Percentiles rank a stretch among this genome's conserved stretches.
Evolutionary conservation across 257 asterid genomes (phyloP).

Genomic region (Primulina eburnea): DNA sequence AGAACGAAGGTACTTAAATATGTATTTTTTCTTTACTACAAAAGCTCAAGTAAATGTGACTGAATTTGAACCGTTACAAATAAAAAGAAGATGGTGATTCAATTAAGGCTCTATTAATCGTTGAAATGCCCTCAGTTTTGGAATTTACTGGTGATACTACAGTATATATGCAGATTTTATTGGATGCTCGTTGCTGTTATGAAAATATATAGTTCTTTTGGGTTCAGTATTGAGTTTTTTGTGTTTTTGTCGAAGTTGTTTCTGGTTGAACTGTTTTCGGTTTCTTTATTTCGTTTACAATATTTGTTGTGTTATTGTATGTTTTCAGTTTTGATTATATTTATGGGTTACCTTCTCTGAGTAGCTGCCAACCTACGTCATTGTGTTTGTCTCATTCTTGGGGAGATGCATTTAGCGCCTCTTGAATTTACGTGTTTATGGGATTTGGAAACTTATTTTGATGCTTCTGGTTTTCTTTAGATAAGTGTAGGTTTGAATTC

Average conservation of each 20-base stretch:
- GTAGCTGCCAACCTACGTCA: neutral
- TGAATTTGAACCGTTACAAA: slow-evolving; percentile 3
- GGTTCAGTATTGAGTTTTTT: neutral
- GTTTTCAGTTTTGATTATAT: neutral
- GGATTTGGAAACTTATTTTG: slow-evolving; percentile 9
- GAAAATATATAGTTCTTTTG: no score
- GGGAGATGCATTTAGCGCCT: neutral
- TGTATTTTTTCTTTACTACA: slow-evolving; percentile 7
- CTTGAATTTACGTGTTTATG: slow-evolving; percentile 12
- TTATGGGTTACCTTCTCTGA: slow-evolving; percentile 16
- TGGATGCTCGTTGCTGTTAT: neutral
- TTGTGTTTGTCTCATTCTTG: slow-evolving; percentile 7
- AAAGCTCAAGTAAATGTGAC: slow-evolving; percentile 3
- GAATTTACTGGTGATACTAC: neutral
- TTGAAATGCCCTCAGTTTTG: neutral
- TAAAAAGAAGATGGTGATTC: neutral
- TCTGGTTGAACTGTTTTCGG: neutral
- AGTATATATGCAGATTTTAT: neutral
- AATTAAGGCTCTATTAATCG: neutral
- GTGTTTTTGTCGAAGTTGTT: no score
- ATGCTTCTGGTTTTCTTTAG: neutral
- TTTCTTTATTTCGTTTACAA: neutral
- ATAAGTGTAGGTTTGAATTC: slow-evolving; percentile 7
- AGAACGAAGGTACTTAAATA: slow-evolving; percentile 71
- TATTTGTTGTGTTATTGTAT: neutral